Evolutionary conservation across 2,329 filamentous ascomycete species (phyloP), one percentile per base, ranked within the genome.

Genomic region (Xylariaceae sp.): DNA sequence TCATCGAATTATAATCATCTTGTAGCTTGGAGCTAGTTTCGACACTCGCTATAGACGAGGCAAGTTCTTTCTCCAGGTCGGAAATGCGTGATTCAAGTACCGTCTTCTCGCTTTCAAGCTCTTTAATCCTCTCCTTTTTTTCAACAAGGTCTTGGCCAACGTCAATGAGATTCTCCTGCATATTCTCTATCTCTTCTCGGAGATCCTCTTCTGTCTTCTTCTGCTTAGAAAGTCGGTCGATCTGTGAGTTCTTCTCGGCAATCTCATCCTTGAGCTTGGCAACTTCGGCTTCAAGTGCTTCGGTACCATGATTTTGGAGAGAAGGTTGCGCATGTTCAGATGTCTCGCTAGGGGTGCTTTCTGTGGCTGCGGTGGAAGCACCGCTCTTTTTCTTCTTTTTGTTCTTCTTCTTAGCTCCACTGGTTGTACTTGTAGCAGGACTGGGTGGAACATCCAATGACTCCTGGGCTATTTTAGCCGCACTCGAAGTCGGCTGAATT

Each of bases 361-460:
- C 76, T 16, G 65, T 42, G n/a, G 74, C 71, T 7, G 77, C 72
- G 6, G 72, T 70, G 6, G 71, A 71, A 59, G 82, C 84, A 26
- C 80, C 82, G 15, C 83, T 84, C 77, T 92, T 93, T 81, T 95
- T 96, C 77, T 93, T 96, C 70, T 91, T 90, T 77, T 93, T 96
- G 70, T 90, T 90, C 60, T 92, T 95, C 72, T 90, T 92, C 73
- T 91, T 95, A 0, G 65, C 52, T 1, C 67, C 43, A 3, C 70
- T 40, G 5, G 55, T 15, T 5, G 49, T 24, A 0, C 65, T 27
- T 1, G 70, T 30, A 1, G 66, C 45, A 1, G 71, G 36, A 4
- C 24, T 27, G 3, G 70, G 5, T 9, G 71, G 59, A 11, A 65
- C 57, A 7, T 67, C 55, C 13, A 67, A 56, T 2, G 67, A 57